phyloP scores from a whole-genome alignment of 2,329 filamentous ascomycete genomes.

The Penicillium sp. region DNA sequence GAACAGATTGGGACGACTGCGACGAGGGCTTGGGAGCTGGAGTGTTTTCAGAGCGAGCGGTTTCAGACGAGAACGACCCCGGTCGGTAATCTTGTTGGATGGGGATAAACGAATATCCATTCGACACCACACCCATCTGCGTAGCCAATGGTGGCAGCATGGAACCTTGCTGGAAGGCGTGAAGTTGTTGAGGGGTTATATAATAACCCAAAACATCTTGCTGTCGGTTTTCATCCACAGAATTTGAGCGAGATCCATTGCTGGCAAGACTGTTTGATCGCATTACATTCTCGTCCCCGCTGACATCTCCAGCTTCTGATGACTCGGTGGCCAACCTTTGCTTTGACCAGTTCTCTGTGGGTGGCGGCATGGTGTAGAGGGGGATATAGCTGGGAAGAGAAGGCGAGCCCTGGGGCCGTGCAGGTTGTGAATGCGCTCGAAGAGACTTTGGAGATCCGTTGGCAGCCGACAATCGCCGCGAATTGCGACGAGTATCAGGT shows the following conservation, averaged over 20 bases:
- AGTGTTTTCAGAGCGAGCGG: conserved; percentile 26
- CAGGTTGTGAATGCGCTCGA: conserved; percentile 52
- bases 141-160: conserved; percentile 40
- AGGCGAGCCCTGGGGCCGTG: conserved; percentile 43
- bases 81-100: conserved; percentile 38
- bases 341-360: conserved; percentile 30
- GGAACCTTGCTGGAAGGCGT: conserved; percentile 41
- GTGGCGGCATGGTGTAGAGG: conserved; percentile 34
- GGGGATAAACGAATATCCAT: conserved; percentile 37
- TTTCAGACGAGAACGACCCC: conserved; percentile 27
- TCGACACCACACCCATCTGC: conserved; percentile 40
- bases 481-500: conserved; percentile 47
- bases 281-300: conserved; percentile 34
- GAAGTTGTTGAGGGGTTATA: conserved; percentile 45
- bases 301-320: conserved; percentile 32
- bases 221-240: conserved; percentile 39
- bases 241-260: conserved; percentile 34
- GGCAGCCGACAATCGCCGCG: conserved; percentile 46
- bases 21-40: conserved; percentile 21
- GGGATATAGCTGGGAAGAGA: conserved; percentile 33
- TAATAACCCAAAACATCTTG: conserved; percentile 51
- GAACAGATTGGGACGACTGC: conserved; percentile 17
- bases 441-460: conserved; percentile 45
- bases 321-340: conserved; percentile 35
- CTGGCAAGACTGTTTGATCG: conserved; percentile 34